These are phyloP conservation scores for Alisma plantagoaquatica DNA, from an alignment of 106 monocot species.

Conservation along the genomic window DNA sequence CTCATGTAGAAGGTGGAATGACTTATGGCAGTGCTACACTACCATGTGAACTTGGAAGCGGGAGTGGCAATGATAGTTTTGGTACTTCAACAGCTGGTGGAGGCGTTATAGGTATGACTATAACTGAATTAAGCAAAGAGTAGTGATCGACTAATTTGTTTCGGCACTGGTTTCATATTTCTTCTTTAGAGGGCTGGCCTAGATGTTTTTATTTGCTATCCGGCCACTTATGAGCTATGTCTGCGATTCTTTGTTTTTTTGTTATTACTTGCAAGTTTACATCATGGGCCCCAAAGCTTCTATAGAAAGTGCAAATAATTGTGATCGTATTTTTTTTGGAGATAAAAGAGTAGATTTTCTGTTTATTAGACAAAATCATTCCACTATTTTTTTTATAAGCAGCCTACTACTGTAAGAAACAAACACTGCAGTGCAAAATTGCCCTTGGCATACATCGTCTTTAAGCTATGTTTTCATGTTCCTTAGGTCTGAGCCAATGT, in stretches of 20 bases:
- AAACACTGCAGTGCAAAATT: too few species aligned
- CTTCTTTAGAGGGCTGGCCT: too few species aligned
- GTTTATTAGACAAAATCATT: too few species aligned
- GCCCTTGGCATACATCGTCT: too few species aligned
- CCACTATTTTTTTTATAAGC: too few species aligned
- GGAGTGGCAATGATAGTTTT: conserved; percentile 79
- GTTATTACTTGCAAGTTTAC: neutral
- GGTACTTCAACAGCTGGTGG: conserved; percentile 82
- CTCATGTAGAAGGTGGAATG: conserved; percentile 52
- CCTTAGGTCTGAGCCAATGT: neutral
- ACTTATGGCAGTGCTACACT: conserved; percentile 71
- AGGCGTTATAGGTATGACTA: conserved; percentile 73
- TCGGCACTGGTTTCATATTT: too few species aligned
- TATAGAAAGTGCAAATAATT: neutral
- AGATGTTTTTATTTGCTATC: neutral
- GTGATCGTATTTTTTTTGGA: too few species aligned
- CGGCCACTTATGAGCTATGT: neutral
- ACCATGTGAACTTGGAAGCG: conserved; percentile 97
- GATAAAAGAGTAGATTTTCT: too few species aligned
- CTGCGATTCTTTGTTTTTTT: neutral
- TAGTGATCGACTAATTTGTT: too few species aligned
- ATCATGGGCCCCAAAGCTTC: neutral
- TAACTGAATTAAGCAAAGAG: too few species aligned
- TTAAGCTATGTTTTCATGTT: too few species aligned
- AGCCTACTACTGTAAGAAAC: too few species aligned